phyloP scores from a whole-genome alignment of 176 grass and related monocot genomes.

The Dendrocalamus sinicus region DNA sequence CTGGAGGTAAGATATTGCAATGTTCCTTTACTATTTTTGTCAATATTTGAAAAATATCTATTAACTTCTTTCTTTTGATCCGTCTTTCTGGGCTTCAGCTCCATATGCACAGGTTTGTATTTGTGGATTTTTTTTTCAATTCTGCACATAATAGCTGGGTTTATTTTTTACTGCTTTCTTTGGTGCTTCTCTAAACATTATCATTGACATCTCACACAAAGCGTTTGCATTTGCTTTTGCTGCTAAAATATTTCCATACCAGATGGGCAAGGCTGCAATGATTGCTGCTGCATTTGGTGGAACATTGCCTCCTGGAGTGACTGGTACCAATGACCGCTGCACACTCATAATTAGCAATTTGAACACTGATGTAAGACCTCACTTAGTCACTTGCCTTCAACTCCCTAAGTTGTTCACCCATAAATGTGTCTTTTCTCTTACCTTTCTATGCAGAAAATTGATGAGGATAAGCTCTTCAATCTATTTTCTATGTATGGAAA shows the following conservation, averaged over 20 bases:
- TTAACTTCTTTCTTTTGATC: conserved; percentile 13
- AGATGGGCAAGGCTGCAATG: conserved; percentile 80
- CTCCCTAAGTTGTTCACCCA: background rate
- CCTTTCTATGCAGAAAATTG: conserved; percentile 69
- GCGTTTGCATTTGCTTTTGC: conserved; percentile 11
- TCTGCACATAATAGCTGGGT: conserved; percentile 1
- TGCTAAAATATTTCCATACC: conserved; percentile 32
- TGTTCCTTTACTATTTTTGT: conserved; percentile 19
- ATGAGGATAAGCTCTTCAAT: conserved; percentile 97
- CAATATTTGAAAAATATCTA: background rate
- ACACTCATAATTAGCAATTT: conserved; percentile 94
- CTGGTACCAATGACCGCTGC: conserved; percentile 84
- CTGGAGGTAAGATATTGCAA: conserved; percentile 51
- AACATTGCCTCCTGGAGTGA: conserved; percentile 70
- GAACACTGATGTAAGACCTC: conserved; percentile 77
- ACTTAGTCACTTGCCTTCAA: conserved; percentile 4
- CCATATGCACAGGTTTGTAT: conserved; percentile 83
- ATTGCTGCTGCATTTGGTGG: conserved; percentile 87
- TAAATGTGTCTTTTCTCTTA: background rate
- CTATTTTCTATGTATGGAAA: conserved; percentile 98
- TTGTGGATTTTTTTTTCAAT: background rate
- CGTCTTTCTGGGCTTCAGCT: conserved; percentile 50
- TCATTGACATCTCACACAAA: conserved; percentile 29
- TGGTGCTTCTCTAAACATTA: background rate
- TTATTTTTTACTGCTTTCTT: conserved; percentile 17